Conservation (phyloP, 164 flowering plant species). For the Umbellularia californica region DNA sequence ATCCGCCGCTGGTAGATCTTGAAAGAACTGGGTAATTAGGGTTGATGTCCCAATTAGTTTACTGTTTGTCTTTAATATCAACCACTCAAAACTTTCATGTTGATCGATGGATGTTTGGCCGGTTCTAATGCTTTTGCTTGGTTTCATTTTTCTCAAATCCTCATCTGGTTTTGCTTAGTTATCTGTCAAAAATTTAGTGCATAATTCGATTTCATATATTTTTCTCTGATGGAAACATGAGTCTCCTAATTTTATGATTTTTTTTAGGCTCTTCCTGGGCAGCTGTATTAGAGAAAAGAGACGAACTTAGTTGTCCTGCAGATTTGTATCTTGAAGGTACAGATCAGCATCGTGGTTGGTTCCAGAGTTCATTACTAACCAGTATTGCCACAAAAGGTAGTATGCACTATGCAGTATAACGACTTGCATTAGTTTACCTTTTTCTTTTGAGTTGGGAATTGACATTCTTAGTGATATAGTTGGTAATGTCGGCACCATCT, state of each 20-base stretch:
- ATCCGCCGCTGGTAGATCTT: too few species aligned
- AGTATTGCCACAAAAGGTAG: constrained; percentile 81
- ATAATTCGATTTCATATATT: constrained; percentile 2
- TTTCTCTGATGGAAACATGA: not conserved
- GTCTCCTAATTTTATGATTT: constrained; percentile 2
- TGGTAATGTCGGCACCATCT: not conserved
- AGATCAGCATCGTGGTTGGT: constrained; percentile 99
- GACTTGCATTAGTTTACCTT: not conserved
- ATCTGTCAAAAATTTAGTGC: not conserved
- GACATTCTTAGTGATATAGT: not conserved
- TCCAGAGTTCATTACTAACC: constrained; percentile 93
- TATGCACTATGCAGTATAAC: not conserved
- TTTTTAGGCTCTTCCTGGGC: constrained; percentile 93
- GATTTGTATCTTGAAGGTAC: constrained; percentile 96
- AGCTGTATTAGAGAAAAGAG: constrained; percentile 78
- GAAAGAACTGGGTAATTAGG: too few species aligned
- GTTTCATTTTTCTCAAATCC: not conserved
- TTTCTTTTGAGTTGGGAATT: not conserved
- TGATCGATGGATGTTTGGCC: not conserved
- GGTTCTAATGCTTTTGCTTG: not conserved
- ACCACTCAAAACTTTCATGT: not conserved
- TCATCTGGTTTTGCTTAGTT: not conserved
- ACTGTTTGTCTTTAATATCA: not conserved
- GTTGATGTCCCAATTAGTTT: too few species aligned
- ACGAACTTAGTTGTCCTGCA: constrained; percentile 69